Evolutionary conservation across 2,329 filamentous ascomycete genomes (phyloP).

Genomic region (Colletotrichum paranaense): DNA sequence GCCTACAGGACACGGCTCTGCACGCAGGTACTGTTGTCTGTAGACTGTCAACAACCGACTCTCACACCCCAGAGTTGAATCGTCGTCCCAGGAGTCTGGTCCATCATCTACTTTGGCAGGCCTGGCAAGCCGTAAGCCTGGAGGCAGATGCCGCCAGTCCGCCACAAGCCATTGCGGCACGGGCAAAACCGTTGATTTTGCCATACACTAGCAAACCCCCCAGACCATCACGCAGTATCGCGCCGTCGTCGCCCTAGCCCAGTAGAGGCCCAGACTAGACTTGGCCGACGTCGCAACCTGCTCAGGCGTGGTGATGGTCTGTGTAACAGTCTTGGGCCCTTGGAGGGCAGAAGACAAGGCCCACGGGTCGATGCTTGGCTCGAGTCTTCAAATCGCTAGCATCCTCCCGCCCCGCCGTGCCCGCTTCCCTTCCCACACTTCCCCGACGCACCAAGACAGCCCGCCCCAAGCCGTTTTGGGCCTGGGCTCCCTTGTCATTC

Average conservation of each 20-base stretch:
- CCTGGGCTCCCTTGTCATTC: conserved; percentile 2
- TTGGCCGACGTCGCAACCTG: conserved; percentile 11
- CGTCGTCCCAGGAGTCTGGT: conserved; percentile 31
- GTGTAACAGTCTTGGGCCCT: neutral
- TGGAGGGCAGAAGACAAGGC: neutral
- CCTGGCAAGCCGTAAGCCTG: neutral
- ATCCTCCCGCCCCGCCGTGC: conserved; percentile 14
- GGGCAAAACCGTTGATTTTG: conserved; percentile 24
- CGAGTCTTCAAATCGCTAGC: neutral
- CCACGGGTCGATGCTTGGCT: neutral
- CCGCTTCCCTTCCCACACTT: conserved; percentile 14
- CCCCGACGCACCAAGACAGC: conserved; percentile 22
- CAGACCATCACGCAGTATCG: neutral
- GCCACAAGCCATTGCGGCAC: conserved; percentile 31
- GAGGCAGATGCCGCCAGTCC: conserved; percentile 29
- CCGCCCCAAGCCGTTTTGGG: conserved; percentile 12
- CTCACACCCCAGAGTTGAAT: neutral
- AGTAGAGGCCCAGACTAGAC: conserved; percentile 2
- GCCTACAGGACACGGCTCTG: neutral
- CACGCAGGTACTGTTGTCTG: too few species aligned
- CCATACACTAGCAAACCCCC: neutral
- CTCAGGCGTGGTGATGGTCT: neutral
- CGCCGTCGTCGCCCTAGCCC: neutral
- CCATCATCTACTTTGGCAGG: conserved; percentile 12
- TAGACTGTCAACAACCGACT: neutral